Percentiles rank a stretch among this genome's conserved stretches.
Evolutionary conservation across 192 early-diverging fungal genomes (phyloP).

Genomic region (Diversispora eburnea): DNA sequence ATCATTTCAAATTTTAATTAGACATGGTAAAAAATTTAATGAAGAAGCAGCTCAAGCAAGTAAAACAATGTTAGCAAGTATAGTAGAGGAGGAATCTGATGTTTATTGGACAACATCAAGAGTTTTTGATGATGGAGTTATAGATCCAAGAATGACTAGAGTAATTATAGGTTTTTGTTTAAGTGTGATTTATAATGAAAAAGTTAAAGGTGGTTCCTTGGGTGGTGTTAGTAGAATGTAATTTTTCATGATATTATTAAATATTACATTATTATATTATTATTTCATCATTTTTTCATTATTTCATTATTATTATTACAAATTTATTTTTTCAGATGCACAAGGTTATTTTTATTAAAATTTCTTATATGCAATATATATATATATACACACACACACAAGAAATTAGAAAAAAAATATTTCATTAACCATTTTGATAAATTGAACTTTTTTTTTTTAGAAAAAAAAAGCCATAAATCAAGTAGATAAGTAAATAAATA

Average conservation of each 20-base stretch:
- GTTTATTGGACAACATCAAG: slow-evolving; percentile 60
- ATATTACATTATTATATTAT: too few species aligned
- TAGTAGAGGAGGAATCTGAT: slow-evolving; percentile 57
- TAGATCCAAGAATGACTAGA: slow-evolving; percentile 60
- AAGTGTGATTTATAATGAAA: slow-evolving; percentile 51
- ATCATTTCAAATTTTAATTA: slow-evolving; percentile 19
- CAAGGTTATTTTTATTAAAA: too few species aligned
- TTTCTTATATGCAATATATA: too few species aligned
- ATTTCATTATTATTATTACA: too few species aligned
- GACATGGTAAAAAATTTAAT: slow-evolving; percentile 47
- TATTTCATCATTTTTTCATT: too few species aligned
- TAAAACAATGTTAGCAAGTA: slow-evolving; percentile 42
- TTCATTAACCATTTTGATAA: too few species aligned
- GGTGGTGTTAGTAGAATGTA: slow-evolving; percentile 65
- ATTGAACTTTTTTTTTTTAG: too few species aligned
- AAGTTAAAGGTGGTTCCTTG: slow-evolving; percentile 57
- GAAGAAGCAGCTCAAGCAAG: slow-evolving; percentile 51
- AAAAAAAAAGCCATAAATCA: too few species aligned
- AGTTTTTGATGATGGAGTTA: slow-evolving; percentile 58
- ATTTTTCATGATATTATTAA: not conserved
- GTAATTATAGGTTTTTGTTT: slow-evolving; percentile 57
- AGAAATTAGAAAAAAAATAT: too few species aligned
- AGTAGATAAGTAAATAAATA: too few species aligned
- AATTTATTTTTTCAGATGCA: too few species aligned
- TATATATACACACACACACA: too few species aligned